Evolutionary conservation across 441 rosid genomes (phyloP).

Genomic region (Euphorbia schlechtendalii): DNA sequence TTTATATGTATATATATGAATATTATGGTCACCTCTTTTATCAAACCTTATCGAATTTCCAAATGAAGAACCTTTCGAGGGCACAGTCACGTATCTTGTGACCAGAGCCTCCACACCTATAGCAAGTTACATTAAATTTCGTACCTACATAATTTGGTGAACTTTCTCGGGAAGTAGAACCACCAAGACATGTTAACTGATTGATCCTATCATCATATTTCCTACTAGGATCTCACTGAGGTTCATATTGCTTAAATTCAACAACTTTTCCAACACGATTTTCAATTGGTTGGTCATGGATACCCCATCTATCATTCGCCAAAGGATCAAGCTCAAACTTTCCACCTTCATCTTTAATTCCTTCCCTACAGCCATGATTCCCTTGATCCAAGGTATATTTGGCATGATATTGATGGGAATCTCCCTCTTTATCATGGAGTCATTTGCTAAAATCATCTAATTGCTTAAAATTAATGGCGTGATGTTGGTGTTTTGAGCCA

Average conservation of each 20-base stretch:
- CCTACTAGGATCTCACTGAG: slow-evolving; percentile 21
- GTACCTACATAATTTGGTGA: slow-evolving; percentile 14
- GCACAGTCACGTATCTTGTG: slow-evolving; percentile 37
- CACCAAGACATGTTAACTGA: slow-evolving; percentile 16
- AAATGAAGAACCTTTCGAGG: slow-evolving; percentile 16
- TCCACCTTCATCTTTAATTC: slow-evolving; percentile 20
- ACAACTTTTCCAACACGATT: slow-evolving; percentile 18
- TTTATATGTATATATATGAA: too few relatives aligned
- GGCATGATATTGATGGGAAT: slow-evolving; percentile 2
- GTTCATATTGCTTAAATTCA: slow-evolving; percentile 33
- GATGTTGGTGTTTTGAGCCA: slow-evolving; percentile 19
- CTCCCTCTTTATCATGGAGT: slow-evolving; percentile 20
- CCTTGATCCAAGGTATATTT: slow-evolving; percentile 19
- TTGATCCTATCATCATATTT: slow-evolving; percentile 21
- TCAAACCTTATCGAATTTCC: slow-evolving; percentile 23
- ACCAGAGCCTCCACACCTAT: slow-evolving; percentile 31
- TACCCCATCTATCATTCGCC: slow-evolving; percentile 39
- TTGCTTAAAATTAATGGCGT: slow-evolving; percentile 17
- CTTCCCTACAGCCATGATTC: slow-evolving; percentile 22
- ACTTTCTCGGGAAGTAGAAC: slow-evolving; percentile 20
- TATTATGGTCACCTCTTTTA: slow-evolving; percentile 15
- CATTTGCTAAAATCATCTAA: slow-evolving; percentile 10
- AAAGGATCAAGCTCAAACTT: slow-evolving; percentile 15
- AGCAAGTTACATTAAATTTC: slow-evolving; percentile 25
- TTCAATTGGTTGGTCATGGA: slow-evolving; percentile 23